Evolutionary conservation across 1,139 yeast species (phyloP), one percentile per base, ranked within the genome.

Genomic region (Debaryomycetaceae sp.): DNA sequence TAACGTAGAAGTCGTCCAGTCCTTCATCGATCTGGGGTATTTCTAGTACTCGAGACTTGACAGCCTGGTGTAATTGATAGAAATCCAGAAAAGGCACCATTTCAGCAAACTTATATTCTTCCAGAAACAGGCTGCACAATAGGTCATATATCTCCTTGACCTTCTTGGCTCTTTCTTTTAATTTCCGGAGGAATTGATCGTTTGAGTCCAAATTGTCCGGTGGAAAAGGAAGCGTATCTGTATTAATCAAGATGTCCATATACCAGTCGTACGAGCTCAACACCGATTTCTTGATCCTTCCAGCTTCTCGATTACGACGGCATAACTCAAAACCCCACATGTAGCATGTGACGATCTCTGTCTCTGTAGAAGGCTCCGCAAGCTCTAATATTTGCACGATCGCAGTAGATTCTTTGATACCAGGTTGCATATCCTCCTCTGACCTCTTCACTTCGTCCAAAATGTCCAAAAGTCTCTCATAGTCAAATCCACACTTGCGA

Each of bases 1-100:
- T 72, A 5, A 78, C 77, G 7, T 60, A 56, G 46, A 65, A 83
- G 36, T 72, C 76, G 22, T 46, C 48, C 13, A 44, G 53, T 3
- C 41, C 49, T 13, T 41, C 44, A 6, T 45, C 49, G 2, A 45
- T 51, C 37, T 75, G 62, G 2, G 91, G 89, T 3, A 83, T 80
- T 53, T 82, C 88, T 38, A 83, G 61, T 1, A 77, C 73, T 42
- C 91, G 63, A 1, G 87, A 81, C 34, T 70, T 61, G 0, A 82
- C 65, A 0, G 83, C 81, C 32, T 74, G 70, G 39, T 61, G 64
- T 11, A 81, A 52, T 41, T 73, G 81, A 37, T 54, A 59, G 17
- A 65, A 62, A 30, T 55, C 59, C 1, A 49, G 58, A 43, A 60
- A 70, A 17, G 52, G 31, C 17, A 34, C 14, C 13, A 34, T 14